A percentile compares a stretch with the other conserved stretches of the same genome.
These are phyloP conservation scores for Saccharomycopsis malanga DNA, from an alignment of 805 yeast genomes.

Conservation along the genomic window DNA sequence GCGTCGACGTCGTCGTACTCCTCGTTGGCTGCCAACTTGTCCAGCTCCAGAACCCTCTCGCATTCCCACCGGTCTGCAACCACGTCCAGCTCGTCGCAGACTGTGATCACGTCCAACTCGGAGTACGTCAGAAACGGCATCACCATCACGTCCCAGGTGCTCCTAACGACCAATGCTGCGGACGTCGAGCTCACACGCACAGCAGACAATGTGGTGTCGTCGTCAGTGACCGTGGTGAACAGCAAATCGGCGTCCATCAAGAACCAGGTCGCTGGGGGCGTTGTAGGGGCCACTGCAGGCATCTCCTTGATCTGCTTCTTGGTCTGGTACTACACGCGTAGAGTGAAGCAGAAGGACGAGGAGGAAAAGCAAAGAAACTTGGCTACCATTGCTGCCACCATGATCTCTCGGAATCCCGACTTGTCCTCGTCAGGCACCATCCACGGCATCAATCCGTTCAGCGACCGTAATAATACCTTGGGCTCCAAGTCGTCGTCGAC, in stretches of 20 bases:
- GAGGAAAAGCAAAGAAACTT: constrained; percentile 22
- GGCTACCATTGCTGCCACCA: constrained; percentile 23
- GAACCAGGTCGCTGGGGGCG: constrained; percentile 21
- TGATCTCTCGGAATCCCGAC: constrained; percentile 11
- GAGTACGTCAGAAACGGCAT: constrained; percentile 19
- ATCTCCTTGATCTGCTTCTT: constrained; percentile 18
- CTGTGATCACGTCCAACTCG: constrained; percentile 17
- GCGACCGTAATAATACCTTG: constrained; percentile 1
- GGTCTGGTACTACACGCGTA: constrained; percentile 21
- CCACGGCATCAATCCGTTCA: constrained; percentile 10
- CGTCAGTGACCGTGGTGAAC: constrained; percentile 19
- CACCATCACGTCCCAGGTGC: constrained; percentile 17
- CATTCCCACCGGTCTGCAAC: constrained; percentile 14
- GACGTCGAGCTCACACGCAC: constrained; percentile 19
- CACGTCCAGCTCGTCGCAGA: constrained; percentile 10
- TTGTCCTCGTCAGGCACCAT: constrained; percentile 15
- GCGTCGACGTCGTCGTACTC: constrained; percentile 23
- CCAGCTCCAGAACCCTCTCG: constrained; percentile 6
- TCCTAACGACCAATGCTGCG: constrained; percentile 12
- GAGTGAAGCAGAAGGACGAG: constrained; percentile 22
- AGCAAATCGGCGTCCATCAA: constrained; percentile 7
- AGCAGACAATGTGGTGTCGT: constrained; percentile 17
- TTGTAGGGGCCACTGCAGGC: constrained; percentile 22
- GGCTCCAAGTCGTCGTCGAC: constrained; percentile 11
- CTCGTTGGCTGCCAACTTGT: constrained; percentile 20